A percentile compares a stretch with the other conserved stretches of the same genome.
Conservation (phyloP, 306 rosid genomes). For the cucumber (Cucumis sativus) region DNA sequence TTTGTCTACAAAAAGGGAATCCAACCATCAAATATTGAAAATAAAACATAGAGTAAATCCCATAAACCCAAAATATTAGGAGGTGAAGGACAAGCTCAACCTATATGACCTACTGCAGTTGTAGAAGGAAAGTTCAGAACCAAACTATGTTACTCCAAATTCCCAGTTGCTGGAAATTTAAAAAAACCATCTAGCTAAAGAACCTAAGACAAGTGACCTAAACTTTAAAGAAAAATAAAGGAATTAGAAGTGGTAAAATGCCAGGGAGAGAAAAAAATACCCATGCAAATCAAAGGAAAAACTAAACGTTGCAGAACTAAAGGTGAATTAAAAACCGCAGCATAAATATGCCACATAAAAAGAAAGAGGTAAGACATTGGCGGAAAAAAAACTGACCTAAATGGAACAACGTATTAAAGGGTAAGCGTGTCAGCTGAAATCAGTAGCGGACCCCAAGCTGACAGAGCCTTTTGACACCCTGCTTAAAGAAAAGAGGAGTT, state of each 20-base stretch:
- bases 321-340: slow-evolving; percentile 29
- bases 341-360: slow-evolving; percentile 46
- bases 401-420: slow-evolving; percentile 74
- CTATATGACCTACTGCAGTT: not conserved
- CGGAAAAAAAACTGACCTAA: slow-evolving; percentile 73
- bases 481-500: slow-evolving; percentile 91
- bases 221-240: not conserved
- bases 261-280: not conserved
- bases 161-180: not conserved
- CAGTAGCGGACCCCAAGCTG: slow-evolving; percentile 86
- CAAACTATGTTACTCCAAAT: not conserved
- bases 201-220: not conserved
- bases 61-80: not conserved
- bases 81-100: not conserved
- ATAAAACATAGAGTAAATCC: not conserved
- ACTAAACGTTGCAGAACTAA: slow-evolving; percentile 8
- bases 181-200: not conserved
- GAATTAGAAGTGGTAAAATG: not conserved
- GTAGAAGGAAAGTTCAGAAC: not conserved
- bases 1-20: not conserved
- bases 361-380: slow-evolving; percentile 53
- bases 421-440: slow-evolving; percentile 94
- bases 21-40: not conserved
- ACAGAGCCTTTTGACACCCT: slow-evolving; percentile 98
- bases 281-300: slow-evolving; percentile 17